Evolutionary conservation across 345 rosid species (phyloP).

Genomic region (Eucalyptus regnans): DNA sequence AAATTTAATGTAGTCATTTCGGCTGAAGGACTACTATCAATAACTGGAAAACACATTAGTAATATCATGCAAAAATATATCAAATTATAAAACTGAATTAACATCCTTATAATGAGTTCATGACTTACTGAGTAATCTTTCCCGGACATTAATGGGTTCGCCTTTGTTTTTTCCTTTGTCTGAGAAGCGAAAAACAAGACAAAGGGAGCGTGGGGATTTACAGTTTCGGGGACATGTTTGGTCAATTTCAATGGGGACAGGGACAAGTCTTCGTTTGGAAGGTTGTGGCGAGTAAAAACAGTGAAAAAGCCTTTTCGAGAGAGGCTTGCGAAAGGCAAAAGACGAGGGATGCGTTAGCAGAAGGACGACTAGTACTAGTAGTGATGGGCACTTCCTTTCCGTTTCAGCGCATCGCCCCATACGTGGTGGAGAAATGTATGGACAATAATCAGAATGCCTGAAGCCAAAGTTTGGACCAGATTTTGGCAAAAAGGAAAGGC

Average conservation of each 20-base stretch:
- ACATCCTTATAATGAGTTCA: fast-evolving
- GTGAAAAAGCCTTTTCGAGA: neutral
- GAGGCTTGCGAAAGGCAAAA: neutral
- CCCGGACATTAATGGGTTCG: neutral
- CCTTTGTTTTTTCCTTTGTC: neutral
- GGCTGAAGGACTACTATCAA: fast-evolving
- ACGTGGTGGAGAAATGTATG: neutral
- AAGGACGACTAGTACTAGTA: neutral
- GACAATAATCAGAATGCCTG: neutral
- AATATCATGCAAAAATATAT: neutral
- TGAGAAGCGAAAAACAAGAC: neutral
- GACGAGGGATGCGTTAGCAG: neutral
- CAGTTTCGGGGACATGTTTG: neutral
- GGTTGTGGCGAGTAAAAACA: neutral
- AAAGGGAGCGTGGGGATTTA: neutral
- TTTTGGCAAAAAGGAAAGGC: neutral
- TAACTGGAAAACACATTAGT: fast-evolving
- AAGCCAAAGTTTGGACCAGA: neutral
- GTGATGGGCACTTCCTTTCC: neutral
- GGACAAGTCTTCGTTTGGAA: neutral
- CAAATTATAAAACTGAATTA: neutral
- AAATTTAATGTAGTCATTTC: neutral
- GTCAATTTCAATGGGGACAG: neutral
- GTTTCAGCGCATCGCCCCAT: neutral
- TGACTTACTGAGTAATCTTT: neutral